Evolutionary conservation across 2,329 filamentous ascomycete genomes (phyloP), one percentile per base, ranked within the genome.

Genomic region (Colletotrichum gloeosporioides): DNA sequence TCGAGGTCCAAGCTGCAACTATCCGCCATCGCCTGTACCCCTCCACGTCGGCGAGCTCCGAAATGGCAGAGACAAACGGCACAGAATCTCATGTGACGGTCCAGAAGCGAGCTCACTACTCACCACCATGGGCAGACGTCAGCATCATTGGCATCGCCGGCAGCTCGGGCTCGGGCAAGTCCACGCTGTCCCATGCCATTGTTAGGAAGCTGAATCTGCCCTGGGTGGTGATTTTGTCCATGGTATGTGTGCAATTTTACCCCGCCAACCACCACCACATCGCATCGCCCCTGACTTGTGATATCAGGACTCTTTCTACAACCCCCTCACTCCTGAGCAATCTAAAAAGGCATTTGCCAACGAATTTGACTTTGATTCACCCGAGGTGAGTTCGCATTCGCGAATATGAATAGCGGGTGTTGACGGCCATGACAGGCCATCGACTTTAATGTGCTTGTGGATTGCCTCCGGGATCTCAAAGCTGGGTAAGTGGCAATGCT

Each of bases 211-310:
- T 99, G 80, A 98, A 97, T 85, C 88, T 99, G 78, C 97, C 97
- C 73, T 99, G 97, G 96, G 97, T 99, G 77, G 96, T 98, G 66
- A 98, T 99, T 85, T 86, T 99, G 80, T 98, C 96, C 57, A 99
- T 99, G 94, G 95, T 96, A 90, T 82, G 87, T 82, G 44, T 22
- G 74, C 73, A 69, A 22, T 31, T 64, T 75, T 77, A 77, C 77
- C 65, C 64, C 77, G 53, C 75, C 66, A 68, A 71, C 27, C 49
- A 31, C n/a, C 34, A n/a, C 25, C 29, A 13, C 27, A 32, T 22
- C 4, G 9, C 29, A 36, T 6, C 22, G 27, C 18, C 49, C 36
- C 71, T 75, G 62, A 72, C 70, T 39, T 44, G 29, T 61, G 49
- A 73, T 65, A 12, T 25, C 78, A 98, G 95, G 97, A 99, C 85